Conservation (phyloP, 1,139 yeast species). For the Pichiaceae sp. region DNA sequence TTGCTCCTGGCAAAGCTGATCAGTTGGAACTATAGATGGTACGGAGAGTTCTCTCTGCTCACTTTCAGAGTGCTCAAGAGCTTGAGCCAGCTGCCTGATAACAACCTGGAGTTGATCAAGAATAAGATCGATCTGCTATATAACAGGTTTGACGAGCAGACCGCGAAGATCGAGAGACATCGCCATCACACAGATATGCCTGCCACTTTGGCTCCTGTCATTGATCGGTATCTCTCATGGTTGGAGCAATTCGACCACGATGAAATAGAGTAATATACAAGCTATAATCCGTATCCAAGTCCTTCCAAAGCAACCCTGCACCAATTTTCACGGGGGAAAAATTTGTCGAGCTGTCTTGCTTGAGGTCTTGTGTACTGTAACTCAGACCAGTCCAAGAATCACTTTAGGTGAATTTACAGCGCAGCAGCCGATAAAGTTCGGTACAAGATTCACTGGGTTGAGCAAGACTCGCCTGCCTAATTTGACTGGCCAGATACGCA, state of each 20-base stretch:
- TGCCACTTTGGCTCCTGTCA: conserved; percentile 5
- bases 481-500: no score
- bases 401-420: no score
- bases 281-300: no score
- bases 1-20: conserved; percentile 18
- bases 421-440: no score
- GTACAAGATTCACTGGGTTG: no score
- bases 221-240: conserved; percentile 23
- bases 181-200: not conserved
- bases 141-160: conserved; percentile 2
- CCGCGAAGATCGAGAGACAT: not conserved
- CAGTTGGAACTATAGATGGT: conserved; percentile 25
- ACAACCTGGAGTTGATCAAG: conserved; percentile 13
- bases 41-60: conserved; percentile 24
- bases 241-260: conserved; percentile 17
- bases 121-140: conserved; percentile 17
- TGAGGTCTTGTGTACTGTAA: no score
- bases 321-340: no score
- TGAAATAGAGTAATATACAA: not conserved
- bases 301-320: no score
- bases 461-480: no score
- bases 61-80: conserved; percentile 14
- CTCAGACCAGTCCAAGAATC: no score
- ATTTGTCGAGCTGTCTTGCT: no score
- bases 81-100: conserved; percentile 13